Evolutionary conservation across 306 rosid genomes (phyloP).

Genomic region (Trifolium fragiferum): DNA sequence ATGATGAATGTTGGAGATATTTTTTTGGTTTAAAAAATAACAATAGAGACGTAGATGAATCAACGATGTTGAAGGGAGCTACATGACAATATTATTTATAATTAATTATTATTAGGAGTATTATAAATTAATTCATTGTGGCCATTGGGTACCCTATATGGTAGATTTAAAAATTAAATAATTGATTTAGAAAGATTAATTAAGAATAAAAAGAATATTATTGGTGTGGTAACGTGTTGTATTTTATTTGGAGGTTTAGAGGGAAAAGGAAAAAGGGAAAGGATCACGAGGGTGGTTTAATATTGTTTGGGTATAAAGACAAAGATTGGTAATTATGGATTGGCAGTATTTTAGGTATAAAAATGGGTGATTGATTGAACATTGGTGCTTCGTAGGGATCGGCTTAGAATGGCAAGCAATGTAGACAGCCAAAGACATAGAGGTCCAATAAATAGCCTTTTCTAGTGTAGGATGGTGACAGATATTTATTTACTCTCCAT

Average conservation of each 20-base stretch:
- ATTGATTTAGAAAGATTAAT: background rate
- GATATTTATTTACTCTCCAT: constrained; percentile 35
- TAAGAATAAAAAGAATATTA: background rate
- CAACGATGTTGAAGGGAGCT: constrained; percentile 45
- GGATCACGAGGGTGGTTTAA: background rate
- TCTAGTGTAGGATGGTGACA: background rate
- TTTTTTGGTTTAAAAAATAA: constrained; percentile 27
- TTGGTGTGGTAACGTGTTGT: constrained; percentile 1
- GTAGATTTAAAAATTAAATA: background rate
- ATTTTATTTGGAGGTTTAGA: background rate
- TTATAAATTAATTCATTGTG: background rate
- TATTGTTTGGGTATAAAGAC: background rate
- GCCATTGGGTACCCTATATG: constrained; percentile 7
- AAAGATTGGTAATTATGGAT: constrained; percentile 29
- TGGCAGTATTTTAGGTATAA: constrained; percentile 5
- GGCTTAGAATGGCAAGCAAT: constrained; percentile 27
- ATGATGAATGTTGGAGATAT: constrained; percentile 12
- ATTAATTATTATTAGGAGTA: background rate
- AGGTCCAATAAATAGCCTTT: constrained; percentile 31
- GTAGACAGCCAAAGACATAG: background rate
- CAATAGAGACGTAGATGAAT: constrained; percentile 41
- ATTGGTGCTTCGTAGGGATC: constrained; percentile 34
- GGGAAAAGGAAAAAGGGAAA: background rate
- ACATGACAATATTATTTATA: constrained; percentile 35
- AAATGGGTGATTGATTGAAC: constrained; percentile 35